These are phyloP conservation scores for Penicillium dipodomyicola DNA, from an alignment of 495 filamentous ascomycete species.

Conservation along the genomic window DNA sequence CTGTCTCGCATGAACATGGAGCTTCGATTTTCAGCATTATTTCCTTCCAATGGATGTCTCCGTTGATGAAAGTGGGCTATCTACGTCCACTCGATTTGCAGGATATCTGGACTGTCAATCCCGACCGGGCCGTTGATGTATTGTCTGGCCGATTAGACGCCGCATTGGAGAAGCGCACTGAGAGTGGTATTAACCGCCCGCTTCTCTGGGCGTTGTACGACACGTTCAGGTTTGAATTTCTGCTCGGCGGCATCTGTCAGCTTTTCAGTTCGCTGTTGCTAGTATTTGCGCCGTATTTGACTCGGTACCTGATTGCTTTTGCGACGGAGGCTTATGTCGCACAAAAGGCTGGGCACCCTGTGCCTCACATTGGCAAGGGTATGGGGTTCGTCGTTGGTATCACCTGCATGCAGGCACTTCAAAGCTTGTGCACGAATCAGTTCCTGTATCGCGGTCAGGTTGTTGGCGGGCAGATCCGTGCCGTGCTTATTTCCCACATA, in stretches of 20 bases:
- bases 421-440: constrained; percentile 72
- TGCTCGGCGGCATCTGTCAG: constrained; percentile 74
- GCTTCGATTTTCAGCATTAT: constrained; percentile 54
- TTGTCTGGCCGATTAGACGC: constrained; percentile 61
- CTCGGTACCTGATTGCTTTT: constrained; percentile 75
- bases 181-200: constrained; percentile 67
- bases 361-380: constrained; percentile 62
- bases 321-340: constrained; percentile 74
- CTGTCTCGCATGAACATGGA: constrained; percentile 50
- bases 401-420: constrained; percentile 68
- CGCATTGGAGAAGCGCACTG: constrained; percentile 64
- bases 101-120: constrained; percentile 88
- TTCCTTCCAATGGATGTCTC: constrained; percentile 61
- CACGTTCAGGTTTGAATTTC: constrained; percentile 81
- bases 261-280: constrained; percentile 66
- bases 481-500: constrained; percentile 69
- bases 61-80: constrained; percentile 69
- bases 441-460: constrained; percentile 82
- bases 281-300: constrained; percentile 70
- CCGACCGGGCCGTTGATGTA: constrained; percentile 65
- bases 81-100: constrained; percentile 76
- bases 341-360: constrained; percentile 40
- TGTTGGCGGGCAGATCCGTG: constrained; percentile 72
- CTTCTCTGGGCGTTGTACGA: constrained; percentile 82
- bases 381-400: constrained; percentile 76